These are phyloP conservation scores for Eimeria acervulina DNA, from an alignment of 169 alveolate species.

Conservation along the genomic window DNA sequence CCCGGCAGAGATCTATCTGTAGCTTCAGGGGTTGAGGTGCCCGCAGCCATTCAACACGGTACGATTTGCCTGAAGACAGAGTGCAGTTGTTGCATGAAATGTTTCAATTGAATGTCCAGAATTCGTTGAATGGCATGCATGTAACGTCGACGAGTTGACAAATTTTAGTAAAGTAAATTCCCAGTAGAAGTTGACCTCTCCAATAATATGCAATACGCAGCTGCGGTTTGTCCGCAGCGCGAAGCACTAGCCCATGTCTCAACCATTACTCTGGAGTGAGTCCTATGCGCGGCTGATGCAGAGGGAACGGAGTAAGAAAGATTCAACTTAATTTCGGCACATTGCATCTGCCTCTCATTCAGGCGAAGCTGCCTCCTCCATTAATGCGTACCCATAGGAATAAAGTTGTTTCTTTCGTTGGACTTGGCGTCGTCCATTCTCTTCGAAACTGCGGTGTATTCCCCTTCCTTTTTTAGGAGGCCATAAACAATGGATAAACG, in stretches of 20 bases:
- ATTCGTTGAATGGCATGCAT: too few species aligned
- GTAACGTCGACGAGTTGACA: neutral
- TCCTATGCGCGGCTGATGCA: neutral
- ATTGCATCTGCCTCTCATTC: neutral
- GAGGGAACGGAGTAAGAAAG: neutral
- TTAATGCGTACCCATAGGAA: conserved; percentile 51
- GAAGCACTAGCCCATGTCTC: neutral
- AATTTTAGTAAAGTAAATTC: neutral
- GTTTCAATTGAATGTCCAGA: neutral
- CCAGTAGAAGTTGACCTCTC: neutral
- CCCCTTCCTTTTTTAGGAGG: conserved; percentile 62
- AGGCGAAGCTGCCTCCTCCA: neutral
- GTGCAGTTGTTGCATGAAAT: neutral
- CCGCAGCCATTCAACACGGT: conserved; percentile 79
- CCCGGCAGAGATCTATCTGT: conserved; percentile 86
- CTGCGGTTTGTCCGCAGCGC: neutral
- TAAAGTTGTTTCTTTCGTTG: conserved; percentile 1
- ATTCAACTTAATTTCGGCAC: neutral
- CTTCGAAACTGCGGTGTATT: conserved; percentile 24
- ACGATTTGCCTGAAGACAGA: conserved; percentile 67
- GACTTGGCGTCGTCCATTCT: neutral
- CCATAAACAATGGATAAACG: conserved; percentile 63
- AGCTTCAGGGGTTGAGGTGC: conserved; percentile 84
- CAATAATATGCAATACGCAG: neutral
- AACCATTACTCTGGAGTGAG: neutral